Conservation (phyloP, 2,329 filamentous ascomycete species). For the Zymoseptoria pseudotritici region DNA sequence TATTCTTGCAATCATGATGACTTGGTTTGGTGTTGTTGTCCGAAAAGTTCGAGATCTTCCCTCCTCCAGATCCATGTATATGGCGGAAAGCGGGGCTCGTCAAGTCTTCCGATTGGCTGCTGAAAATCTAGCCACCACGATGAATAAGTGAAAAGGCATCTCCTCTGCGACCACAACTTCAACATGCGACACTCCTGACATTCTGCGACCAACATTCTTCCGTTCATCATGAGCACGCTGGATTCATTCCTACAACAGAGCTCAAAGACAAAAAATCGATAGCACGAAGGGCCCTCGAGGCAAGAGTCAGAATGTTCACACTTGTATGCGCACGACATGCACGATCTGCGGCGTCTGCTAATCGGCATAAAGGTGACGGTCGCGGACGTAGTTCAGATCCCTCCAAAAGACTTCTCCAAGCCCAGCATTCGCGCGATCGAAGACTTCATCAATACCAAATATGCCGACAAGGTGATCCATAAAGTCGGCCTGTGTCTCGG, state of each 20-base stretch:
- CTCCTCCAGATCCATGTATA: not conserved
- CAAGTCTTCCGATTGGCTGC: not conserved
- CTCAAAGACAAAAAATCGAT: not conserved
- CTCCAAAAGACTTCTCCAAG: conserved; percentile 80
- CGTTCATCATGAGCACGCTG: not conserved
- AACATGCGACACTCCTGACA: not conserved
- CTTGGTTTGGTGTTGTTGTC: not conserved
- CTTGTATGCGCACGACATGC: conserved; percentile 2
- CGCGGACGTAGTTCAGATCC: conserved; percentile 88
- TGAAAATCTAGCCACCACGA: not conserved
- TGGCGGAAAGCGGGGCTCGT: not conserved
- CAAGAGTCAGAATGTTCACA: conserved; percentile 9
- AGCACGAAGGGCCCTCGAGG: not conserved
- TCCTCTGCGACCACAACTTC: not conserved
- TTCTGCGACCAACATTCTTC: not conserved
- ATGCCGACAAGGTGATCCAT: conserved; percentile 91
- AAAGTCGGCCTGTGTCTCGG: conserved; percentile 90
- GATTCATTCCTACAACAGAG: not conserved
- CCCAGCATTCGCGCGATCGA: conserved; percentile 77
- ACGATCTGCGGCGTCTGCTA: no score
- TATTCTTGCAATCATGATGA: not conserved
- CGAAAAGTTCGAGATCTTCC: not conserved
- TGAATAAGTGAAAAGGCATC: not conserved
- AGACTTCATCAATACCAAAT: conserved; percentile 95
- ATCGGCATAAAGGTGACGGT: conserved; percentile 65